Evolutionary conservation across 495 filamentous ascomycete species (phyloP), one percentile per base, ranked within the genome.

Genomic region (Aspergillus biplanus): DNA sequence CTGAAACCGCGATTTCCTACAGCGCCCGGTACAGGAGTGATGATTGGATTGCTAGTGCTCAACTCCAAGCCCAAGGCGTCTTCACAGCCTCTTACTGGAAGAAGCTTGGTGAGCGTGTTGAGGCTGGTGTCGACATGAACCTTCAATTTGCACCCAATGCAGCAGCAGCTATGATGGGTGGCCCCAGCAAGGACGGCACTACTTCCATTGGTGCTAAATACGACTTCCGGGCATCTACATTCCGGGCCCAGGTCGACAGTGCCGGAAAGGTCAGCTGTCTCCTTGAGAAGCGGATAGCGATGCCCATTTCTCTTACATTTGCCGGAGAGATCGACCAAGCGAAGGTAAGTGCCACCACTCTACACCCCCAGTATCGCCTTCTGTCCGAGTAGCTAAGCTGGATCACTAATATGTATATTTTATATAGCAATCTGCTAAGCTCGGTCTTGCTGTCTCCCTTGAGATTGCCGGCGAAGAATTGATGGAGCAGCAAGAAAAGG

Each of bases 151-250:
- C 86, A 35, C 92, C 92, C 55, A 80, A 65, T 46, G 69, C 78
- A 13, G 79, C 86, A 49, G 80, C 83, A 54, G 79, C 80, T 49
- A 87, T 95, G 88, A 90, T 90, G 72, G 88, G 87, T 65, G 83
- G 85, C 21, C 72, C 85, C 53, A 85, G 85, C 68, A 92, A 91
- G 70, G 94, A 98, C 68, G 96, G 96, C 49, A 84, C 90, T 54
- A 92, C 95, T 59, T 90, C 93, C 46, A 83, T 97, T 68, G 96
- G 95, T 71, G 92, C 92, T 67, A 99, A 98, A 80, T 99, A 99
- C 75, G 95, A 98, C 72, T 99, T 99, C 88, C 85, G 92, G 61
- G 89, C 91, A 72, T 94, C 92, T 42, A 93, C 91, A 9, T 97
- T 97, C 86, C 86, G 93, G 65, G 95, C 94, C 21, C 96, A 98